These are phyloP conservation scores for Ceratobasidium sp. DNA, from an alignment of 1,284 basidiomycete genomes.

Conservation along the genomic window DNA sequence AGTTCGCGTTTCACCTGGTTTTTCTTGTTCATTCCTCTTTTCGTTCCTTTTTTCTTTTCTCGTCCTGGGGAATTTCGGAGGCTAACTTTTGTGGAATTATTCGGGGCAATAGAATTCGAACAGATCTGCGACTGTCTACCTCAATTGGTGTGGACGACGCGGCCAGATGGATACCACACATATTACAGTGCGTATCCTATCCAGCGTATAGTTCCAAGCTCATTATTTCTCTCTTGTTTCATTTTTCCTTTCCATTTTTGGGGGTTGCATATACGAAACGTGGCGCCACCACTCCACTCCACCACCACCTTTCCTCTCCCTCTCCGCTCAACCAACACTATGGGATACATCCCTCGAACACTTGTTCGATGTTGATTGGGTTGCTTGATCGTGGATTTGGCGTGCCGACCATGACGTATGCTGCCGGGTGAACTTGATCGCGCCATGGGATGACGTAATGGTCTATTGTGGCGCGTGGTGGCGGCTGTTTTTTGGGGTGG, in stretches of 20 bases:
- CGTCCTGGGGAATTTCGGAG: background rate
- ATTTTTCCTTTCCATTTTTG: background rate
- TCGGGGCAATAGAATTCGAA: constrained; percentile 14
- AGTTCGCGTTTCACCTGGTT: background rate
- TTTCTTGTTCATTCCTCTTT: background rate
- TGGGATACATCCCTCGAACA: background rate
- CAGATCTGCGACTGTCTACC: constrained; percentile 38
- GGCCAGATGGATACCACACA: constrained; percentile 37
- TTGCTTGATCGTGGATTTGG: too few relatives aligned
- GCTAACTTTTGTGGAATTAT: too few relatives aligned
- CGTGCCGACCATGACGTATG: too few relatives aligned
- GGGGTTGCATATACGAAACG: background rate
- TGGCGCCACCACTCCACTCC: background rate
- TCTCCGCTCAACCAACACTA: background rate
- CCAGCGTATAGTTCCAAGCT: too few relatives aligned
- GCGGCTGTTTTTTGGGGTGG: background rate
- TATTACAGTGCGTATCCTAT: constrained; percentile 28
- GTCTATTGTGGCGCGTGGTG: too few relatives aligned
- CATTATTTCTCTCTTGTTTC: background rate
- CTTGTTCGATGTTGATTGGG: background rate
- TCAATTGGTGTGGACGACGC: constrained; percentile 30
- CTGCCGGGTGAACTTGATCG: too few relatives aligned
- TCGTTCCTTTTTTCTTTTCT: background rate
- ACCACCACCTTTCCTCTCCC: background rate
- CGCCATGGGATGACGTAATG: background rate